These are phyloP conservation scores for Sanghuangporus baumii DNA, from an alignment of 1,284 basidiomycete species.

Conservation along the genomic window DNA sequence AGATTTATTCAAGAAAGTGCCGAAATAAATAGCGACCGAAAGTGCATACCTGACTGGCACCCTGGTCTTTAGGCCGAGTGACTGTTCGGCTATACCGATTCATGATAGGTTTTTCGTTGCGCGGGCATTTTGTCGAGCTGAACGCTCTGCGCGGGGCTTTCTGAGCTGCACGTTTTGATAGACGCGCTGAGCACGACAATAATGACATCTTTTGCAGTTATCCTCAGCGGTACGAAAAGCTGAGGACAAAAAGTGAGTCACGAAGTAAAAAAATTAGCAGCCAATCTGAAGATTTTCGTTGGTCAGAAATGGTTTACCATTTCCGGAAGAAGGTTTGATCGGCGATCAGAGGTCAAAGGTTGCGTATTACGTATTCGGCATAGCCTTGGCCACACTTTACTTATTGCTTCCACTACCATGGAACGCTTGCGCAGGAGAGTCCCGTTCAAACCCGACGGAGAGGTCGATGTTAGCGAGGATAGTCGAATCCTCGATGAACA, in stretches of 20 bases:
- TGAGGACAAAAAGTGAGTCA: not conserved
- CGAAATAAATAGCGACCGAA: constrained; percentile 1
- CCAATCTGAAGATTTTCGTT: constrained; percentile 5
- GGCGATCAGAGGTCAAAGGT: not conserved
- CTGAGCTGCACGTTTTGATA: constrained; percentile 3
- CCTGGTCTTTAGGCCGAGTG: constrained; percentile 89
- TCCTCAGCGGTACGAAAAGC: no score
- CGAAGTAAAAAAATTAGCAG: not conserved
- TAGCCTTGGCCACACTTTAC: not conserved
- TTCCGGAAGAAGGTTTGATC: not conserved
- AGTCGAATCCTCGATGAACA: constrained; percentile 12
- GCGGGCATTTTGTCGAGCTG: constrained; percentile 5
- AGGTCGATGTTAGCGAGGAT: not conserved
- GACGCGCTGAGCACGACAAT: constrained; percentile 1
- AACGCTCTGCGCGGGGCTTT: constrained; percentile 1
- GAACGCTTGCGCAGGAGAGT: constrained; percentile 10
- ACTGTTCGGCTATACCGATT: constrained; percentile 82
- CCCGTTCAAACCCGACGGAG: constrained; percentile 5
- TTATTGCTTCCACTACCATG: not conserved
- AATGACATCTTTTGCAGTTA: constrained; percentile 3
- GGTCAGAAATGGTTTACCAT: not conserved
- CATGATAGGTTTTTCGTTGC: constrained; percentile 49
- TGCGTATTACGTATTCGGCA: not conserved
- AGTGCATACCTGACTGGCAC: constrained; percentile 76
- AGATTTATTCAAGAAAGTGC: not conserved